These are phyloP conservation scores for Lathyrus sativus DNA, from an alignment of 306 rosid genomes.

Conservation along the genomic window DNA sequence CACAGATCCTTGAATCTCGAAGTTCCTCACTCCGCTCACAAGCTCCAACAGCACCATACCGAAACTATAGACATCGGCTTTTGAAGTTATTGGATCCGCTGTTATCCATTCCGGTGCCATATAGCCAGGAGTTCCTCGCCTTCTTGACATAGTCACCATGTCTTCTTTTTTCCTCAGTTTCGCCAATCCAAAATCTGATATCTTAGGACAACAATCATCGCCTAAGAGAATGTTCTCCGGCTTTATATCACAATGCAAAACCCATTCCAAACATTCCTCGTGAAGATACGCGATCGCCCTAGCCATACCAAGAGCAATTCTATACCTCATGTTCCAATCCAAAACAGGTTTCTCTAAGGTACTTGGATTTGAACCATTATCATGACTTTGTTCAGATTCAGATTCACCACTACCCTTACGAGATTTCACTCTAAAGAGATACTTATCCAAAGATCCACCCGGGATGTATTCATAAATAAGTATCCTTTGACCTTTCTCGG, in stretches of 20 bases:
- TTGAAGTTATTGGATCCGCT: conserved; percentile 68
- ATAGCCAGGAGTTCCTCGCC: conserved; percentile 88
- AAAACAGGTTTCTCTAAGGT: conserved; percentile 38
- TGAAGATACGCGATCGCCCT: conserved; percentile 85
- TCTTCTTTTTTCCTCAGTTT: conserved; percentile 79
- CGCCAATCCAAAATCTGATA: conserved; percentile 88
- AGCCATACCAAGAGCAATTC: conserved; percentile 83
- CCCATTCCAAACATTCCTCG: conserved; percentile 96
- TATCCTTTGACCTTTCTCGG: conserved; percentile 84
- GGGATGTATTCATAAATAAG: conserved; percentile 77
- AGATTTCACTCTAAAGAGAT: conserved; percentile 45
- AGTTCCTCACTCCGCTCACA: conserved; percentile 69
- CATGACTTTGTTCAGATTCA: background rate
- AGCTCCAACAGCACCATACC: conserved; percentile 89
- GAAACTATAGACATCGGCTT: conserved; percentile 87
- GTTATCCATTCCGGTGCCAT: conserved; percentile 94
- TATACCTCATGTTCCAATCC: conserved; percentile 77
- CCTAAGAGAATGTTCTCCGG: conserved; percentile 84
- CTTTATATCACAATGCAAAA: conserved; percentile 85
- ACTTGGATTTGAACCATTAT: background rate
- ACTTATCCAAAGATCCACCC: conserved; percentile 78
- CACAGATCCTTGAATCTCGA: conserved; percentile 48
- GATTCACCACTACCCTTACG: background rate
- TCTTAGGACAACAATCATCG: conserved; percentile 82
- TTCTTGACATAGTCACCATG: conserved; percentile 73